Evolutionary conservation across 1,139 yeast species (phyloP), one percentile per base, ranked within the genome.

Genomic region (Protomyces inundatus): DNA sequence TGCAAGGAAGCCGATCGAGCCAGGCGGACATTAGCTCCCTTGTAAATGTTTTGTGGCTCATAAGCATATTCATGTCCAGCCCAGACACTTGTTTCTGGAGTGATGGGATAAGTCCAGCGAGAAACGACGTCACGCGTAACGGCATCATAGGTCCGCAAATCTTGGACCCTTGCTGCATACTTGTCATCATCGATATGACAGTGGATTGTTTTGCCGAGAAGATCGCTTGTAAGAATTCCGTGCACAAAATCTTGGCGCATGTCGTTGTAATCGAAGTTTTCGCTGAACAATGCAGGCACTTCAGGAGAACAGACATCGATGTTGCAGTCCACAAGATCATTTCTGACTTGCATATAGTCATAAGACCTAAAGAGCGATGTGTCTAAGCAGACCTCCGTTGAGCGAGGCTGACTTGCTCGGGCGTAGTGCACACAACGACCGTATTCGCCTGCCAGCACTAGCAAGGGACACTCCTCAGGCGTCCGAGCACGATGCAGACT

Each of bases 1-100:
- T 97, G 97, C 68, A 95, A 87, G 4, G 88, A 86, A 77, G 97
- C 90, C n/a, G 95, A 87, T 73, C 91, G 97, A 0, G 97, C 96
- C 70, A 95, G 80, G 12, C 90, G 84, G 32, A 93, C 93, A 57
- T 82, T 82, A 69, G 87, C 95, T 65, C 77, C 81, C 75, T 90
- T 90, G 76, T 95, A 93, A 57, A 91, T 83, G 73, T 93, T 95
- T 63, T 89, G 87, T 64, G 87, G 82, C 70, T 87, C 95, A 75
- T 90, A 90, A 6, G 85, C 77, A 73, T 87, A 93, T 1, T 89
- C 81, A 71, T 87, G 90, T 69, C 81, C 84, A 34, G 82, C 84
- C 65, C 86, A 77, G 68, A 88, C 79, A 72, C 91, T 91, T 62
- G 90, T 80, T 69, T 93, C 98, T 0, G 97, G 95, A 7, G 87